Base-by-base conservation (phyloP, 805 yeast species). In the Sugiyamaella floridensis region DNA sequence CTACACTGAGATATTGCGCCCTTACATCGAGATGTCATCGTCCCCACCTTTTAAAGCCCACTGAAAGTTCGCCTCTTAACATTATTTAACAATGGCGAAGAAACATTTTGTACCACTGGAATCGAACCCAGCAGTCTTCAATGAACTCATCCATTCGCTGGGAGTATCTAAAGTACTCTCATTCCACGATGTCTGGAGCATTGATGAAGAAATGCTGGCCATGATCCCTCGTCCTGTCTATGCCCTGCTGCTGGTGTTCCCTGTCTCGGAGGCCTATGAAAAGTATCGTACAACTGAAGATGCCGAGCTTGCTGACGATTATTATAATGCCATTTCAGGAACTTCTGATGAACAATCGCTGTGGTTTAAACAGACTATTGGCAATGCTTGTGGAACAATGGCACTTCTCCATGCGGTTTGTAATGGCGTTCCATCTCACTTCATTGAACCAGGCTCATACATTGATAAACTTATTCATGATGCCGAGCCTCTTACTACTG, bases 301-400 rank as follows among this genome's bases (percentile, higher is more conserved):
- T 52, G 48, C 55, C 3, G 40, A 50, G 49, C 7, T 63, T 50
- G 40, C 54, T 5, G 58, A 65, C 4, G 54, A 63, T 4, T 57
- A 53, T n/a, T 50, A 61, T 11, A 73, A 72, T 47, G 52, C 60
- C 18, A 57, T 64, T 5, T 43, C 60, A 5, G 56, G 55, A 1
- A 51, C 52, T 20, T 50, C 50, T 6, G 56, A 55, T 20, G 64
- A 57, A 56, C 70, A 61, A 6, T 61, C 67, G 10, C 72, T 82
- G 14, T 93, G 98, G 97, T 80, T 83, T 60, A 81, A 80, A 59
- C 99, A 92, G 63, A 82, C 89, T 0, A 80, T 93, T 15, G 80
- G 79, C 56, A 92, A 92, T 65, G 95, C 95, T 0, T 92, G 99
- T 71, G 99, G 99, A 4, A 76, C 95, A 32, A 88, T 86, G 68